Conservation (phyloP, 169 alveolate species). For the Pseudocohnilembus persalinus region DNA sequence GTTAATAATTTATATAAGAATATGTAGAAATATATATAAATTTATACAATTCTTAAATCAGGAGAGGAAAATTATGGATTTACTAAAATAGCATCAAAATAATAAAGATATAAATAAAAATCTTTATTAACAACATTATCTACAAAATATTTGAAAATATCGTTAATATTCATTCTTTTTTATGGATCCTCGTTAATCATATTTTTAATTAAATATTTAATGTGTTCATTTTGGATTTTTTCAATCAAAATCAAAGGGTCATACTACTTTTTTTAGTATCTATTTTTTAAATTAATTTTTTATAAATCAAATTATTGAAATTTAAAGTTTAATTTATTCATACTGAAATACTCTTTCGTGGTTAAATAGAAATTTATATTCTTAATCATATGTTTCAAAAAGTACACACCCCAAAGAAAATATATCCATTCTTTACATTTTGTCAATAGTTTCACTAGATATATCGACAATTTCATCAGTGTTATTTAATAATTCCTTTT, state of each 20-base stretch:
- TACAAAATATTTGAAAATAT: background rate
- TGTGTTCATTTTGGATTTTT: constrained; percentile 6
- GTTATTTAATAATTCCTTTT: background rate
- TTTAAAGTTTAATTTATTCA: too few relatives aligned
- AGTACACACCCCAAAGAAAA: constrained; percentile 33
- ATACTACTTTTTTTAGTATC: constrained; percentile 18
- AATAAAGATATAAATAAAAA: too few relatives aligned
- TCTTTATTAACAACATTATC: background rate
- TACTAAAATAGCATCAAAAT: background rate
- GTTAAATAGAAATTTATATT: background rate
- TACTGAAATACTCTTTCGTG: background rate
- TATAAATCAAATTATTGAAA: too few relatives aligned
- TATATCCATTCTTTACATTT: constrained; percentile 33
- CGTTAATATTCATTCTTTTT: background rate
- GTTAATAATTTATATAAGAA: background rate
- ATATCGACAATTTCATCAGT: background rate
- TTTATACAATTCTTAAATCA: constrained; percentile 19
- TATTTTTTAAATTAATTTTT: too few relatives aligned
- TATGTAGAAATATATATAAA: too few relatives aligned
- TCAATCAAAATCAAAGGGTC: constrained; percentile 20
- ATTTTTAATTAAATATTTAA: constrained; percentile 1
- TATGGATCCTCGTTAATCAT: constrained; percentile 6
- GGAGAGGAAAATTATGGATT: background rate
- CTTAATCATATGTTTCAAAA: background rate
- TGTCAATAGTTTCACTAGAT: background rate